These are phyloP conservation scores for Prototheca wickerhamii DNA, from an alignment of 163 green algal species.

Conservation along the genomic window DNA sequence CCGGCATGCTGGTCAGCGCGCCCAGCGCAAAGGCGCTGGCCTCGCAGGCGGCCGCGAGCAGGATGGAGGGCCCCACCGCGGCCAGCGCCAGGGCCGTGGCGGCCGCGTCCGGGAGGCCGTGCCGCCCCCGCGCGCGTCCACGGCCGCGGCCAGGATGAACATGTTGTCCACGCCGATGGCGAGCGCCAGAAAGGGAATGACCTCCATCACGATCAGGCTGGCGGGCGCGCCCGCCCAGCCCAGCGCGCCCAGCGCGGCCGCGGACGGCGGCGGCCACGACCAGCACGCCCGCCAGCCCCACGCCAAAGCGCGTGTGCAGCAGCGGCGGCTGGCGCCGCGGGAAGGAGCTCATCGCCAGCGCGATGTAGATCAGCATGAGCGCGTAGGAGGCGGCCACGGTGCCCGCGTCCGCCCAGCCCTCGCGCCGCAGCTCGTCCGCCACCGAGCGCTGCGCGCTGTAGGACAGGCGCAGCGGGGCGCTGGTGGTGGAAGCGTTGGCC, in stretches of 20 bases:
- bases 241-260: conserved; percentile 47
- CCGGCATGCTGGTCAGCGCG: conserved; percentile 67
- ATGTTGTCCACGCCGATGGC: conserved; percentile 94
- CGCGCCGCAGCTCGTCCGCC: conserved; percentile 72
- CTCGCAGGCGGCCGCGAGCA: conserved; percentile 55
- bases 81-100: conserved; percentile 56
- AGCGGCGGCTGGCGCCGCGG: conserved; percentile 26
- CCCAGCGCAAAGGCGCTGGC: conserved; percentile 48
- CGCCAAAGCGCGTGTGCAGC: conserved; percentile 39
- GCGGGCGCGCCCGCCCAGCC: conserved; percentile 50
- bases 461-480: conserved; percentile 50
- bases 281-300: conserved; percentile 64
- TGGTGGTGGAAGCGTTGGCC: no score
- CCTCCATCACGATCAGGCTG: conserved; percentile 86
- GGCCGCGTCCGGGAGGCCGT: conserved; percentile 35
- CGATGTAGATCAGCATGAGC: conserved; percentile 81
- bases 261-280: conserved; percentile 60
- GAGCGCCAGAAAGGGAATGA: conserved; percentile 87
- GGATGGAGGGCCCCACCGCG: conserved; percentile 71
- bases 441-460: conserved; percentile 74
- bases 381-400: conserved; percentile 64
- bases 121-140: conserved; percentile 38
- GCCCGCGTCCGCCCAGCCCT: conserved; percentile 26
- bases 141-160: conserved; percentile 77
- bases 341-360: conserved; percentile 56